Evolutionary conservation across 73 alveolate species (phyloP).

Genomic region (Tetrahymena thermophila): DNA sequence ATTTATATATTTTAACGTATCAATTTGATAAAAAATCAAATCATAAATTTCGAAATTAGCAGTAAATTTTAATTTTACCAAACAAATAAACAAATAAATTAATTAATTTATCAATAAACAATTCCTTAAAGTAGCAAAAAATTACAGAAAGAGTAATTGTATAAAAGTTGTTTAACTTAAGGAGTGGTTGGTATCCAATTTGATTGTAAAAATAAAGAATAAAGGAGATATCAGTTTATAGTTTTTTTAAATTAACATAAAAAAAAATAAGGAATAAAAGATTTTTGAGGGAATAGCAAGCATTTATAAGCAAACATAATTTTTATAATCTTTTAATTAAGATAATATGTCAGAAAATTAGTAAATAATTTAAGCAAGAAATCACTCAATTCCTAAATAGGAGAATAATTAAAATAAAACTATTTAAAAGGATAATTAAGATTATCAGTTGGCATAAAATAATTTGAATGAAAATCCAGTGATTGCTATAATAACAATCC

Average conservation of each 20-base stretch:
- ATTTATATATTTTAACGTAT: neutral
- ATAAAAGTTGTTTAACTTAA: neutral
- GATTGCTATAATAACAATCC: neutral
- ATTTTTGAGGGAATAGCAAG: neutral
- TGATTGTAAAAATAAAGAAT: too few species aligned
- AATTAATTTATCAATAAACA: neutral
- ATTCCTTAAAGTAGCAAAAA: neutral
- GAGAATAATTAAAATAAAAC: neutral
- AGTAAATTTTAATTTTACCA: neutral
- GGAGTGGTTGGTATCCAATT: too few species aligned
- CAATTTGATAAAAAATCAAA: neutral
- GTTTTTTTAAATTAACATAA: too few species aligned
- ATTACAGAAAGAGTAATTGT: neutral
- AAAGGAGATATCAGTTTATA: neutral
- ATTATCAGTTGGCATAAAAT: neutral
- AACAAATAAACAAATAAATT: neutral
- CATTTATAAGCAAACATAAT: neutral
- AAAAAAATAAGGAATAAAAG: neutral
- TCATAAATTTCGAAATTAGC: neutral
- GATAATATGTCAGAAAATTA: neutral
- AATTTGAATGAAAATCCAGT: neutral
- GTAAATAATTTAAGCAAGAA: neutral
- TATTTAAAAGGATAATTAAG: neutral
- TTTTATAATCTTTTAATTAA: neutral
- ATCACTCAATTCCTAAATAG: neutral